Conservation (phyloP, 1,284 basidiomycete genomes). For the Caloboletus inedulis region DNA sequence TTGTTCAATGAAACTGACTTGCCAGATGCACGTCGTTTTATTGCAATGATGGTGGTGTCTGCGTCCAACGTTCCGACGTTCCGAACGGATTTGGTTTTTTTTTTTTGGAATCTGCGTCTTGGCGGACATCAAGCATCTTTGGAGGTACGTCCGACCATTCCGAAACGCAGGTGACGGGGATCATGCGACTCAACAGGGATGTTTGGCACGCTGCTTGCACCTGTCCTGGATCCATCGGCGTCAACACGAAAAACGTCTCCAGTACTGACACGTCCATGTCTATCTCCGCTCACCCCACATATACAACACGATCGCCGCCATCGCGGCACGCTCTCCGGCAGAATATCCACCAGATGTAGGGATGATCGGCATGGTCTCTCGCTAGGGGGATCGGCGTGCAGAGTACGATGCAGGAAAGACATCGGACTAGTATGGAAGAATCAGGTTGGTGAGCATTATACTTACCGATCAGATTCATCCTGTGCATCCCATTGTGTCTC, state of each 20-base stretch:
- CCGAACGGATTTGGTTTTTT: conserved; percentile 52
- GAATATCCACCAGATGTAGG: conserved; percentile 73
- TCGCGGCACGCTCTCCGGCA: conserved; percentile 69
- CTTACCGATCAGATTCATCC: too few species aligned
- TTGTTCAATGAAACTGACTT: conserved; percentile 44
- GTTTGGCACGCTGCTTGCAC: conserved; percentile 59
- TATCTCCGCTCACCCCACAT: background rate
- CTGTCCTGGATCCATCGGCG: conserved; percentile 72
- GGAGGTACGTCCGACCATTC: conserved; percentile 46
- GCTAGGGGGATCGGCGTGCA: conserved; percentile 24
- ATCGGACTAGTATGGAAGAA: too few species aligned
- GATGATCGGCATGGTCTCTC: conserved; percentile 55
- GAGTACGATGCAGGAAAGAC: too few species aligned
- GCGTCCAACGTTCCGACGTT: conserved; percentile 58
- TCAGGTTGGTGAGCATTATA: too few species aligned
- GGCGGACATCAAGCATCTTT: conserved; percentile 68
- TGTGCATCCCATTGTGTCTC: too few species aligned
- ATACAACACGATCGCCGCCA: background rate
- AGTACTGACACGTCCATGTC: conserved; percentile 63
- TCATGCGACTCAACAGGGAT: conserved; percentile 50
- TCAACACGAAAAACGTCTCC: conserved; percentile 72
- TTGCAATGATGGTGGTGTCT: conserved; percentile 59
- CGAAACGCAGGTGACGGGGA: background rate
- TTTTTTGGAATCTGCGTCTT: conserved; percentile 51
- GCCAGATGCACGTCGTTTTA: conserved; percentile 46